Base-by-base conservation (phyloP, 805 yeast genomes). In the Citeromyces nyonsensis region DNA sequence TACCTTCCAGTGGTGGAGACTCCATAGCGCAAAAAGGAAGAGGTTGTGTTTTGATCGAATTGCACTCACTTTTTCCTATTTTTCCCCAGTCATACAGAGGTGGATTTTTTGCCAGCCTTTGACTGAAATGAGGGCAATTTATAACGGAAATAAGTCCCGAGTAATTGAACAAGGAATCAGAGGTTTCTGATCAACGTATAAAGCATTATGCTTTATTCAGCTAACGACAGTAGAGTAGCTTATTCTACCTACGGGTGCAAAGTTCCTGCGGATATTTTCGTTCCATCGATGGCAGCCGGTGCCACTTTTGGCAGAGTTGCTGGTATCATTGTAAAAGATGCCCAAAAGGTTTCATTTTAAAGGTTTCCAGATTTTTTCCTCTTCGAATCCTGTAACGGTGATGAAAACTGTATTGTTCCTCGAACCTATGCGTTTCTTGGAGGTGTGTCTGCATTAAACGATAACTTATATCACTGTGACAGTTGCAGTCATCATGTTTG, bases 221-320 rank as follows among this genome's bases (percentile, higher is more conserved):
- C n/a, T n/a, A n/a, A n/a, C n/a, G n/a, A n/a, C n/a, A n/a, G n/a
- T n/a, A n/a, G n/a, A n/a, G n/a, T n/a, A n/a, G n/a, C n/a, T n/a
- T n/a, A n/a, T n/a, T n/a, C n/a, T 10, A 79, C 97, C 0, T 91
- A 93, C 50, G 95, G 95, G 3, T 75, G 85, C 39, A 84, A 79
- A 52, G 86, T 88, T 1, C 98, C 98, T 0, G 94, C 96, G n/a
- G 98, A 98, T 10, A 83, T 88, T 5, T 79, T 91, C 54, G 94
- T 91, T 34, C 98, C 98, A 3, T 81, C 95, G 2, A 83, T 91
- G 94, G 86, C 95, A 0, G 80, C 85, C 2, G 98, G 98, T 14
- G 96, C 97, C 0, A 72, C 94, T 0, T 80, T 83, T 52, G 98
- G 98, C 6, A 64, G 96, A 33, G 78, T 85, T 0, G 44, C 91